These are phyloP conservation scores for Sordariomycetes sp. DNA, from an alignment of 2,329 filamentous ascomycete species.

Conservation along the genomic window DNA sequence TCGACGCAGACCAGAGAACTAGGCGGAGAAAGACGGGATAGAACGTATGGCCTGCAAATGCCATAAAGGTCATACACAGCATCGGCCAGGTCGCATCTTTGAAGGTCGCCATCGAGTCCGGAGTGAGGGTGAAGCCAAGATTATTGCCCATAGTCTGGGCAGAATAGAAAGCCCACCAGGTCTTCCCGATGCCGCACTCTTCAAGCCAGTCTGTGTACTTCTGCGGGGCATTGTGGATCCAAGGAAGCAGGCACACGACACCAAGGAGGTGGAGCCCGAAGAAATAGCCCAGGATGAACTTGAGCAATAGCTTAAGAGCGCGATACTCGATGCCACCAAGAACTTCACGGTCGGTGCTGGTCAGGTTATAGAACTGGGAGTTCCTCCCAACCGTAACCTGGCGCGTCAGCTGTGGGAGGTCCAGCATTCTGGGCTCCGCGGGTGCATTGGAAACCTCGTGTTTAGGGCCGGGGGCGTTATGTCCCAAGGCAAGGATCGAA, in stretches of 20 bases:
- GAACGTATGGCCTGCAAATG: conserved; percentile 89
- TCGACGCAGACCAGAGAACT: conserved; percentile 74
- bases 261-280: conserved; percentile 72
- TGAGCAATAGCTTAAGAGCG: conserved; percentile 72
- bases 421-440: background rate
- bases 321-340: conserved; percentile 94
- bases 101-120: conserved; percentile 90
- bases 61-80: conserved; percentile 71
- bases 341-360: conserved; percentile 86
- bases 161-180: conserved; percentile 88
- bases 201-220: conserved; percentile 58
- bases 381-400: conserved; percentile 87
- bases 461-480: conserved; percentile 22
- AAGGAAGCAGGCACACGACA: conserved; percentile 63
- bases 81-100: conserved; percentile 65
- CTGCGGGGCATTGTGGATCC: conserved; percentile 53
- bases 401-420: conserved; percentile 88
- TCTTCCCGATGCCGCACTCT: conserved; percentile 47
- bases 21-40: conserved; percentile 93
- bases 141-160: conserved; percentile 86
- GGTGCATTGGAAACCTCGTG: background rate
- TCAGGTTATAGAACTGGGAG: conserved; percentile 84
- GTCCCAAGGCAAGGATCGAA: conserved; percentile 21
- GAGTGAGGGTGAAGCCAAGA: conserved; percentile 83
- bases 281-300: conserved; percentile 70